Percentiles rank a stretch among this genome's conserved stretches.
phyloP scores from a whole-genome alignment of 2,329 filamentous ascomycete genomes.

The Neopestalotiopsis rosae region DNA sequence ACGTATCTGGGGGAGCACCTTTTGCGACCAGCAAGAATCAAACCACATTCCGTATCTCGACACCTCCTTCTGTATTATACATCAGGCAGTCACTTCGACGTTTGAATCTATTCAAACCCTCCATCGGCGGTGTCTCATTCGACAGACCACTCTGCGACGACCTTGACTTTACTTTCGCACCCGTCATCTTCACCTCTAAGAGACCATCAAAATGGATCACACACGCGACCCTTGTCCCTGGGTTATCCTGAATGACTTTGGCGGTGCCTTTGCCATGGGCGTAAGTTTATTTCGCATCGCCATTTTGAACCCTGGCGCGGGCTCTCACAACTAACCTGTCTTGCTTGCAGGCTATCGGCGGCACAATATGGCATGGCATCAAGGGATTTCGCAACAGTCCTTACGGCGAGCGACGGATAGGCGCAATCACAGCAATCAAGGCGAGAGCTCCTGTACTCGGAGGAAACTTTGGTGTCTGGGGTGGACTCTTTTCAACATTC shows the following conservation, averaged over 20 bases:
- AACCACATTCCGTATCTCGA: neutral
- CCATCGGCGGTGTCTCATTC: neutral
- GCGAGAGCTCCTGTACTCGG: constrained; percentile 94
- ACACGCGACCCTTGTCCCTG: constrained; percentile 95
- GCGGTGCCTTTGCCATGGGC: constrained; percentile 95
- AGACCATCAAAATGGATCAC: constrained; percentile 75
- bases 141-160: neutral
- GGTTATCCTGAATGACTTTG: constrained; percentile 97
- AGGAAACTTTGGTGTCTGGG: constrained; percentile 98
- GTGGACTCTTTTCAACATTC: constrained; percentile 92
- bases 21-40: neutral
- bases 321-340: neutral
- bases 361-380: constrained; percentile 93
- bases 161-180: neutral
- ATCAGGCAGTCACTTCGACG: neutral
- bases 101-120: neutral
- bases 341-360: constrained; percentile 67
- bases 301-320: neutral
- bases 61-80: neutral
- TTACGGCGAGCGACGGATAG: constrained; percentile 93
- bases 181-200: neutral
- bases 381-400: constrained; percentile 92
- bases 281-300: constrained; percentile 37
- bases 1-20: constrained; percentile 1
- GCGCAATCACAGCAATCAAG: constrained; percentile 96